Evolutionary conservation across 2,329 filamentous ascomycete species (phyloP), one percentile per base, ranked within the genome.

Genomic region (Alternaria triticimaculans): DNA sequence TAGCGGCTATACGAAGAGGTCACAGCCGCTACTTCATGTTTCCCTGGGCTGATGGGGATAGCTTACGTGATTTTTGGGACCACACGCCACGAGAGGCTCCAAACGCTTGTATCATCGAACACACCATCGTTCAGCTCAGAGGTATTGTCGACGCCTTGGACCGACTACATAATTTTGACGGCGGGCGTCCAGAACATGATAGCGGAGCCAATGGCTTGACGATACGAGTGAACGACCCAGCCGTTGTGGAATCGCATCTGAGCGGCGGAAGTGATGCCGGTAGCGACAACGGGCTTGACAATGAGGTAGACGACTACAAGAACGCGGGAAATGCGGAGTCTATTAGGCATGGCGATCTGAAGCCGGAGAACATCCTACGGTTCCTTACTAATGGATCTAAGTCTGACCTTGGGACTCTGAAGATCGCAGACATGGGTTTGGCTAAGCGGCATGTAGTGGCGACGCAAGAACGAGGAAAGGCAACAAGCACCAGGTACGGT

Each of bases 351-450:
- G 72, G 72, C 0, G 69, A 74, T 56, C 26, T 75, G 3, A 74
- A 74, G 41, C 72, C 73, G 0, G 72, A 72, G 26, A 75, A 74
- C 14, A 71, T 74, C 18, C 63, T 75, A 1, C 25, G 56, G 5
- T 71, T 75, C 25, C 14, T 25, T 2, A 18, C 44, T 14, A 12
- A 20, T 4, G 6, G 14, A 8, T 8, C 5, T 11, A 20, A 28
- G 7, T 18, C 18, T 5, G 30, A 37, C 4, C 23, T 68, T 0
- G 68, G 70, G 2, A 63, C n/a, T 2, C 48, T 72, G 3, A 72
- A 73, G 48, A 62, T 72, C 20, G 65, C 46, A 2, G 72, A 72
- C 21, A 60, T 62, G 67, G 70, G 66, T 0, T 7, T 61, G 0
- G 66, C 71, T 1, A 70, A 72, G 21, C 23, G 33, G 23, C 67